Evolutionary conservation across 345 rosid species (phyloP), one percentile per base, ranked within the genome.

Genomic region (Mangifera indica): DNA sequence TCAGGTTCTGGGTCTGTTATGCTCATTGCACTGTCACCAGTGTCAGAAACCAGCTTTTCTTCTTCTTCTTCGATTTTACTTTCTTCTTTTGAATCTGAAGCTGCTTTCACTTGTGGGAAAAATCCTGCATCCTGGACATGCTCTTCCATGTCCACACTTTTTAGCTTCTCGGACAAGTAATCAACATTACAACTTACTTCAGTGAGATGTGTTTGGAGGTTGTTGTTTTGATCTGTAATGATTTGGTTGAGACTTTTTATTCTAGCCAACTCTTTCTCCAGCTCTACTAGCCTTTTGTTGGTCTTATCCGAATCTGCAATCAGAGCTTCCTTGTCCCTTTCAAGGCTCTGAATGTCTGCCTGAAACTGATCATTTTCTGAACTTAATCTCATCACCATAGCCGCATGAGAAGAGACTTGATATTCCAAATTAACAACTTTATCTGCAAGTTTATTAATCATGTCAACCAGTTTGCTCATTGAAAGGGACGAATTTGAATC

Each of bases 361-460:
- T 86, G 89, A 42, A 89, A 81, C 52, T 53, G 84, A 60, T 86
- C 89, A 8, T 93, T 80, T 60, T 90, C 92, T 54, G 87, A 81
- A 78, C 81, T 83, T 59, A 90, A 72, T 66, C 82, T 84, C 76
- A 77, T 81, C 32, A 94, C 86, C 77, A 82, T 63, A 56, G 97
- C 86, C 56, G 67, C 71, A 68, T 94, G 93, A 74, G 97, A 87
- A 7, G 86, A 82, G 24, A 87, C 85, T 7, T 72, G 78, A 11
- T 83, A 80, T 76, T 92, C 97, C 79, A 91, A 74, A 32, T 69
- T 75, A 49, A 83, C 87, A 45, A 92, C 90, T 74, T 82, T 91
- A 4, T 89, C 86, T n/a, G 87, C 97, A 70, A 92, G 90, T 69
- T 86, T 87, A 69, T 94, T 91, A 29, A 94, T 85, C 70, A 80